phyloP scores from a whole-genome alignment of 345 rosid genomes.

The Camelina neglecta region DNA sequence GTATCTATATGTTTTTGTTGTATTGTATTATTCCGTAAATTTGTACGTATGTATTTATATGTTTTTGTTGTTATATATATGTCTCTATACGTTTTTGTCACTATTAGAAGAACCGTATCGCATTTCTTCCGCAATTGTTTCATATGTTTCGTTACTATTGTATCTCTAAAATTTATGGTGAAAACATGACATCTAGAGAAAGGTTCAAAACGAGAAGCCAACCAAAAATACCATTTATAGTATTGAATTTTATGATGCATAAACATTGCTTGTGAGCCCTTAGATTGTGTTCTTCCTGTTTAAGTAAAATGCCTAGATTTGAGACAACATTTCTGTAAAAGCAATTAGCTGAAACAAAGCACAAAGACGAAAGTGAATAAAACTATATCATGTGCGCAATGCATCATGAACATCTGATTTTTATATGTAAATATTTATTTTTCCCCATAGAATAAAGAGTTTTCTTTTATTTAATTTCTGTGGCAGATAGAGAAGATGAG shows the following conservation, averaged over 20 bases:
- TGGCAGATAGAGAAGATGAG: constrained; percentile 5
- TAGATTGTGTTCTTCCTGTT: constrained; percentile 34
- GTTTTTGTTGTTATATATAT: no score
- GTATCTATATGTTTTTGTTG: no score
- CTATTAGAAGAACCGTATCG: no score
- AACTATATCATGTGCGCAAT: constrained; percentile 24
- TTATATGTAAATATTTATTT: not conserved
- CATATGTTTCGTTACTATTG: no score
- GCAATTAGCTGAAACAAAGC: constrained; percentile 2
- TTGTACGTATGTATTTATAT: no score
- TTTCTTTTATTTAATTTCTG: not conserved
- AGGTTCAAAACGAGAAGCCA: not conserved
- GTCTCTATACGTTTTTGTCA: no score
- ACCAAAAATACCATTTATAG: not conserved
- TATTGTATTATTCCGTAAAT: no score
- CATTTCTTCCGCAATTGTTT: no score
- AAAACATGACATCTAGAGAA: not conserved
- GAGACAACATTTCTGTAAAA: constrained; percentile 25
- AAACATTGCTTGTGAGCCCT: not conserved
- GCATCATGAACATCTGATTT: not conserved
- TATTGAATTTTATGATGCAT: not conserved
- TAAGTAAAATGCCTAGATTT: constrained; percentile 27
- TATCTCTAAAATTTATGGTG: not conserved
- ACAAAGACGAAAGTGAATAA: constrained; percentile 13
- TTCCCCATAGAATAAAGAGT: not conserved